A percentile compares a stretch with the other conserved stretches of the same genome.
Evolutionary conservation across 2,329 filamentous ascomycete genomes (phyloP).

Genomic region (Aspergillus piperis): DNA sequence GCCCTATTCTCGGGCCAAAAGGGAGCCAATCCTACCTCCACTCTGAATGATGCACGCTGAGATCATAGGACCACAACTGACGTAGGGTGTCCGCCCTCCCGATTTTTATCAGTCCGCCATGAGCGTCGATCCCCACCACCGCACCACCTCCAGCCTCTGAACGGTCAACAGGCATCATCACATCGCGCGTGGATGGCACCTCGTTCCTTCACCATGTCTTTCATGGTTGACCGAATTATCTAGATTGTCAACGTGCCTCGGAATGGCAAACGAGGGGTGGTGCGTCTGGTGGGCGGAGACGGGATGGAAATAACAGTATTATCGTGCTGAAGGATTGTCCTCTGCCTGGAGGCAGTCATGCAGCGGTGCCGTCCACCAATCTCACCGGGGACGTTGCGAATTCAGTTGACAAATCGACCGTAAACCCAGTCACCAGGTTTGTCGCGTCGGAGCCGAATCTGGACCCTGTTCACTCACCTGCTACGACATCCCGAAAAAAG

Average conservation of each 20-base stretch:
- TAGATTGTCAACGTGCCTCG: not conserved
- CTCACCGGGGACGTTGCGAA: not conserved
- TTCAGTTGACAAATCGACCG: not conserved
- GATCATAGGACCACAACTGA: slow-evolving; percentile 26
- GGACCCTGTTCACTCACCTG: slow-evolving; percentile 12
- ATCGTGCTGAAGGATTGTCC: not conserved
- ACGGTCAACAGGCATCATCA: not conserved
- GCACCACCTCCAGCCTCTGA: slow-evolving; percentile 6
- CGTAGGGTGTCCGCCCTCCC: slow-evolving; percentile 15
- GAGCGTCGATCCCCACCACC: slow-evolving; percentile 14
- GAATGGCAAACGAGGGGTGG: not conserved
- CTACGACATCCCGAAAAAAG: slow-evolving; percentile 5
- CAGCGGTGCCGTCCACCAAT: not conserved
- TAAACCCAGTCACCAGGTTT: slow-evolving; percentile 13
- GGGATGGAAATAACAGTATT: not conserved
- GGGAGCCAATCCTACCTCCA: slow-evolving; percentile 12
- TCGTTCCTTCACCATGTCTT: not conserved
- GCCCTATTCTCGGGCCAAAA: slow-evolving; percentile 1
- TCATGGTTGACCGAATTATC: not conserved
- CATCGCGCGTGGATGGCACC: slow-evolving; percentile 5
- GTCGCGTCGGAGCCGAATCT: slow-evolving; percentile 9
- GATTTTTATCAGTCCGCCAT: slow-evolving; percentile 9
- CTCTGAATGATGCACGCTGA: slow-evolving; percentile 22
- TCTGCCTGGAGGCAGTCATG: not conserved
- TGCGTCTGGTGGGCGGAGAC: not conserved